A percentile compares a stretch with the other conserved stretches of the same genome.
phyloP scores from a whole-genome alignment of 768 basidiomycete species.

The Mycena floridula region DNA sequence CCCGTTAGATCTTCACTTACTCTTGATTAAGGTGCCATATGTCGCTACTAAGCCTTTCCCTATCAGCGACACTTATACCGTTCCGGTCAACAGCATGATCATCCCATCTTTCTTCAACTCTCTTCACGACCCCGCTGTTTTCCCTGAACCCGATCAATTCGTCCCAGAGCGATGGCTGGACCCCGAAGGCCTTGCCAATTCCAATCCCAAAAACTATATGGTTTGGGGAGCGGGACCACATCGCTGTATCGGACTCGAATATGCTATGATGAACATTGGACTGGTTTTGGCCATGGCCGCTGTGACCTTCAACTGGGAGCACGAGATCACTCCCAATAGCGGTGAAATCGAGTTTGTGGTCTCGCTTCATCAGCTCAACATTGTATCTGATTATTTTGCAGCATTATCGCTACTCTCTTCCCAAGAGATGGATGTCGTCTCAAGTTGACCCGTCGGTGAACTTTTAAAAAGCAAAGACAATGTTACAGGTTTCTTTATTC shows the following conservation, averaged over 20 bases:
- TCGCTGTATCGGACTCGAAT: conserved; percentile 88
- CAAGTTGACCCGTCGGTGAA: conserved; percentile 72
- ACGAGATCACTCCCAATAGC: conserved; percentile 73
- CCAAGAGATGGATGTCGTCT: conserved; percentile 88
- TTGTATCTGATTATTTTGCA: conserved; percentile 18
- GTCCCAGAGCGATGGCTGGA: conserved; percentile 93
- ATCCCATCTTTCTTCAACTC: conserved; percentile 93
- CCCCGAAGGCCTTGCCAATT: conserved; percentile 65
- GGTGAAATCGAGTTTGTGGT: conserved; percentile 73
- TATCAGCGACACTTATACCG: conserved; percentile 86
- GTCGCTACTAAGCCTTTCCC: conserved; percentile 85
- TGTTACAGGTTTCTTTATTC: no score
- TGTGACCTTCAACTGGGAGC: conserved; percentile 79
- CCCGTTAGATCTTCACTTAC: background rate
- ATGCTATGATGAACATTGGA: conserved; percentile 87
- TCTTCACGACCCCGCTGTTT: conserved; percentile 83
- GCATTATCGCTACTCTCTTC: conserved; percentile 95
- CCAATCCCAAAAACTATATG: conserved; percentile 90
- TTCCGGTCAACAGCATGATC: conserved; percentile 87
- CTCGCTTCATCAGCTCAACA: conserved; percentile 4
- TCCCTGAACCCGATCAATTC: conserved; percentile 80
- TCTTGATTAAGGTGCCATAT: conserved; percentile 79
- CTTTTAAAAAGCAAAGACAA: background rate
- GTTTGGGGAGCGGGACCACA: conserved; percentile 95
- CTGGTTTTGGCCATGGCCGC: conserved; percentile 81